Percentiles rank a stretch among this genome's conserved stretches.
These are phyloP conservation scores for Lasiosphaeriaceae sp. DNA, from an alignment of 495 filamentous ascomycete genomes.

Conservation along the genomic window DNA sequence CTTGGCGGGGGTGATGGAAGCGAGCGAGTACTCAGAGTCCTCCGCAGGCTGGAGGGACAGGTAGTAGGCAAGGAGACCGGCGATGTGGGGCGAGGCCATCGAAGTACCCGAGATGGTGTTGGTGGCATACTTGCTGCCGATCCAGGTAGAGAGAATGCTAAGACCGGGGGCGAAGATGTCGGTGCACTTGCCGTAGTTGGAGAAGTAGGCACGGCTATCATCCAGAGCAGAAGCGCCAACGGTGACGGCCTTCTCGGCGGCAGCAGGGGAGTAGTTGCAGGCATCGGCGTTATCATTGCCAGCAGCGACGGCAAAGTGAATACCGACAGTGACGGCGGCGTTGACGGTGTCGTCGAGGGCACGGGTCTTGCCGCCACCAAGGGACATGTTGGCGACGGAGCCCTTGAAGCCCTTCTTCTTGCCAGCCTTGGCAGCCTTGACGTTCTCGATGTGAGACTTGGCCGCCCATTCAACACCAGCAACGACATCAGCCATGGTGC, in stretches of 20 bases:
- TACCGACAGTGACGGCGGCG: conserved; percentile 80
- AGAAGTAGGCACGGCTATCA: conserved; percentile 99
- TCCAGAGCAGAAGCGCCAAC: conserved; percentile 90
- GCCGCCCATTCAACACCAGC: conserved; percentile 97
- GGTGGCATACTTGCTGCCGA: conserved; percentile 84
- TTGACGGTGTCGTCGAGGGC: conserved; percentile 91
- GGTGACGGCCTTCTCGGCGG: conserved; percentile 87
- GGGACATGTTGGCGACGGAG: conserved; percentile 97
- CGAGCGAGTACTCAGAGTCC: conserved; percentile 86
- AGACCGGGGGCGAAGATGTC: conserved; percentile 98
- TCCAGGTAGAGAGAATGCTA: conserved; percentile 97
- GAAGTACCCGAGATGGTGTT: conserved; percentile 99
- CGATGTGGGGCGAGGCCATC: conserved; percentile 98
- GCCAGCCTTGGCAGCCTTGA: conserved; percentile 70
- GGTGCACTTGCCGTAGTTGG: conserved; percentile 99
- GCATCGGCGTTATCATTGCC: conserved; percentile 98
- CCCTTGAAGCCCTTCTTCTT: conserved; percentile 97
- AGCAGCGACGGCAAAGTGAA: conserved; percentile 97
- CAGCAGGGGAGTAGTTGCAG: conserved; percentile 99
- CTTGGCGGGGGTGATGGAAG: conserved; percentile 85
- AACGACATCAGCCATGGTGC: conserved; percentile 97
- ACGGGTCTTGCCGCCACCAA: conserved; percentile 91
- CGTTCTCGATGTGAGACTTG: conserved; percentile 67
- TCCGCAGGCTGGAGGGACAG: conserved; percentile 88
- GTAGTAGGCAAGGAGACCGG: conserved; percentile 94